phyloP scores from a whole-genome alignment of 176 grass and related monocot species.

The Raddia distichophylla region DNA sequence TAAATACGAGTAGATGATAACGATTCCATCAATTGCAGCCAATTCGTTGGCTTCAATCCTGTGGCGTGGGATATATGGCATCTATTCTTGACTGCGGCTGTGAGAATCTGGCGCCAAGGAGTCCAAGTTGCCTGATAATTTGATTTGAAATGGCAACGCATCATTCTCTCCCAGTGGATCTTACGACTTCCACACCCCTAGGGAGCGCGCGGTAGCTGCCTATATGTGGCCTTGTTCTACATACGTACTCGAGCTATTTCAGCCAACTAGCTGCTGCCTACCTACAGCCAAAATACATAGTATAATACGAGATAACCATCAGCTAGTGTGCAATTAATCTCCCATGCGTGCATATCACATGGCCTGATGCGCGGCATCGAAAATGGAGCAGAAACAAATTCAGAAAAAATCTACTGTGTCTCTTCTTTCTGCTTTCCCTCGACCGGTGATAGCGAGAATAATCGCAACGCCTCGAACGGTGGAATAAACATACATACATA shows the following conservation, averaged over 20 bases:
- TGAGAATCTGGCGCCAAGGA: constrained; percentile 31
- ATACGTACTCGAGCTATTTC: background rate
- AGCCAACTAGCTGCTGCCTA: no score
- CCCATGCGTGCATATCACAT: no score
- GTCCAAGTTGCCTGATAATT: constrained; percentile 45
- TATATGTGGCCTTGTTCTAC: background rate
- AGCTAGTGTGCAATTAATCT: no score
- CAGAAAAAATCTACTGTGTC: no score
- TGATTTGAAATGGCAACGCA: constrained; percentile 37
- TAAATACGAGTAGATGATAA: constrained; percentile 33
- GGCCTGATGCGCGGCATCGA: no score
- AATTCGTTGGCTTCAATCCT: background rate
- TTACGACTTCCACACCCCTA: constrained; percentile 20
- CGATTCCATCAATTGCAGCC: constrained; percentile 37
- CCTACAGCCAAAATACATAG: no score
- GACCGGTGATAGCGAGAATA: no score
- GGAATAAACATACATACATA: no score
- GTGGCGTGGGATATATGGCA: constrained; percentile 18
- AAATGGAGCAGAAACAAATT: no score
- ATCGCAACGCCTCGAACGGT: no score
- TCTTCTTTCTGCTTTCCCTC: no score
- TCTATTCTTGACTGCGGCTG: constrained; percentile 35
- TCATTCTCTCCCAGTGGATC: constrained; percentile 17
- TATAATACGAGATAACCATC: no score
- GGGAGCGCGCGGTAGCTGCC: background rate